Evolutionary conservation across 2,329 filamentous ascomycete species (phyloP), one percentile per base, ranked within the genome.

Genomic region (Blastomyces percursus): DNA sequence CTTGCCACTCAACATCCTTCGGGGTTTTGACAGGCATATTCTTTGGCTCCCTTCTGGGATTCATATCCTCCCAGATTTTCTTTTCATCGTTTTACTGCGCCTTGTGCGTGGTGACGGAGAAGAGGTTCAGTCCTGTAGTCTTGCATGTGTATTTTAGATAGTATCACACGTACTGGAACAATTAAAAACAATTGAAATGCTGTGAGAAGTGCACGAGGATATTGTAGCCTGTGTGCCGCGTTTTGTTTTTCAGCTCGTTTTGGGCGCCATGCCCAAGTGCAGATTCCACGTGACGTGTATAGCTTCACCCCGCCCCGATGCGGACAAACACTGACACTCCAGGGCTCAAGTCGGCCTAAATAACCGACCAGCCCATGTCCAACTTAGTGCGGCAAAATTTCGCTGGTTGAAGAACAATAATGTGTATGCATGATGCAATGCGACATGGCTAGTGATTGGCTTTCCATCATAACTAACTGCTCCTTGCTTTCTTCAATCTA

Each of bases 11-110:
- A 79, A 77, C 74, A 76, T 76, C 74, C 70, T 80, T 77, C 76
- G 77, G 77, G 75, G 74, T 73, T 76, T 75, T 77, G 73, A 74
- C 72, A 74, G 74, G 77, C 75, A 75, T 71, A 79, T 79, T 79
- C 78, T 80, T 80, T 80, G 78, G 75, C 78, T 74, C 74, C 69
- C 70, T 67, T 69, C 71, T 68, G 71, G 69, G 52, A 38, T 40
- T 12, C 27, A 30, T 24, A 12, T 35, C 63, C 61, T 65, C 64
- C 68, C 66, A 62, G 38, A 61, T 63, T 56, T 58, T 71, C 69
- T 77, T 78, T 78, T 78, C 76, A 78, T 77, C 72, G 72, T 72
- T 66, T 21, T 11, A 66, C 67, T 66, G 69, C 66, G 73, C 71
- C 69, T 73, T 67, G 69, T 6, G 71, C 70, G 67, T 64, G 70